These are phyloP conservation scores for Aspergillus pseudoglaucus DNA, from an alignment of 2,329 filamentous ascomycete genomes.

Conservation along the genomic window DNA sequence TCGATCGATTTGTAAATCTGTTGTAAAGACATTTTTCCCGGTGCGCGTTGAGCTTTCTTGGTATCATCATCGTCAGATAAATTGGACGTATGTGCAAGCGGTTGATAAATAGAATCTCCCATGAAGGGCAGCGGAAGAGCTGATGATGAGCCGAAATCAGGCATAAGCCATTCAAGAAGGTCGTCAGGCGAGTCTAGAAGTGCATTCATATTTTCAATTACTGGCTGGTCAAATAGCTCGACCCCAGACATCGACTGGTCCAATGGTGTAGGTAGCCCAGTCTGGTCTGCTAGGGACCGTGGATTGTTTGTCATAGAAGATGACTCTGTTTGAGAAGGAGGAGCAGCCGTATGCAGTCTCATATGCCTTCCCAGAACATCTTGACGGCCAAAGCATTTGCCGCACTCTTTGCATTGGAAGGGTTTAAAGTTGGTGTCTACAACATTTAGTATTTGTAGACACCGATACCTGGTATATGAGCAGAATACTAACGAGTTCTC, in stretches of 20 bases:
- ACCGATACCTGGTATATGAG: not conserved
- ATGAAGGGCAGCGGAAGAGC: constrained; percentile 5
- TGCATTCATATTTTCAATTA: not conserved
- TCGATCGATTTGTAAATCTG: constrained; percentile 13
- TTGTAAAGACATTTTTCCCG: constrained; percentile 10
- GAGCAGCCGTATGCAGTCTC: constrained; percentile 9
- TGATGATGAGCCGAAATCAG: constrained; percentile 6
- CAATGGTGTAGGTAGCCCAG: not conserved
- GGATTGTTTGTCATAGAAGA: not conserved
- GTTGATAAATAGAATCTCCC: constrained; percentile 1
- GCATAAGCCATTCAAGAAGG: constrained; percentile 12
- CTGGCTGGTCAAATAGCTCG: not conserved
- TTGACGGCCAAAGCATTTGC: constrained; percentile 14
- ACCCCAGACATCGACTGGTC: not conserved
- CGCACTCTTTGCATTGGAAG: constrained; percentile 13
- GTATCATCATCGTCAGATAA: not conserved
- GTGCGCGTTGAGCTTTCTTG: not conserved
- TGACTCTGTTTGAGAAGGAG: not conserved
- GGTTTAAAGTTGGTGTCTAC: constrained; percentile 15
- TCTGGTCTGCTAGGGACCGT: not conserved
- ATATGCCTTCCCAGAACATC: constrained; percentile 15
- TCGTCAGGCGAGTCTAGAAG: constrained; percentile 3
- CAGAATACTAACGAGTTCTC: constrained; percentile 6
- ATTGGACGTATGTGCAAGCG: not conserved
- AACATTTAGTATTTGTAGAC: not conserved